These are phyloP conservation scores for Nitzschia putrida DNA, from an alignment of 108 stramenopile species.

Conservation along the genomic window DNA sequence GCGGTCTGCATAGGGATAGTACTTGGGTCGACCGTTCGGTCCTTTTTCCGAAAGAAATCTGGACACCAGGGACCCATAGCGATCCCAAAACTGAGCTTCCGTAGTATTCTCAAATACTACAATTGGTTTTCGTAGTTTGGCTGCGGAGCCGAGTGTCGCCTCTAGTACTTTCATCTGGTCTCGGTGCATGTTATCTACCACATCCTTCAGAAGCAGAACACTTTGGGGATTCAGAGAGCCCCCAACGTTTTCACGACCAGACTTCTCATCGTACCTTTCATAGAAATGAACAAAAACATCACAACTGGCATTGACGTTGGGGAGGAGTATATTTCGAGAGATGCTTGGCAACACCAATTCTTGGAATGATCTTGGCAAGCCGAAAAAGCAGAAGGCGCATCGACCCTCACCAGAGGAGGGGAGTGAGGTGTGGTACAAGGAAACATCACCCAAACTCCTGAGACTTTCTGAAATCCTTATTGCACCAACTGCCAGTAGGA, in stretches of 20 bases:
- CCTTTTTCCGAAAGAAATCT: constrained; percentile 22
- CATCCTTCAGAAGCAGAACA: constrained; percentile 29
- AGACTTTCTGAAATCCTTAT: too few species aligned
- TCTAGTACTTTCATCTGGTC: too few species aligned
- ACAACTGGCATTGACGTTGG: constrained; percentile 43
- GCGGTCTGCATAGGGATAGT: constrained; percentile 25
- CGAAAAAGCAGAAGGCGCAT: constrained; percentile 44
- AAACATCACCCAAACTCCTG: too few species aligned
- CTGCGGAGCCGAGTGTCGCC: background rate
- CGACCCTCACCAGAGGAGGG: too few species aligned
- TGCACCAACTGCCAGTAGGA: too few species aligned
- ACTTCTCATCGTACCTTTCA: constrained; percentile 25
- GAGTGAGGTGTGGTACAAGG: too few species aligned
- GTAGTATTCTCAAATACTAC: constrained; percentile 26
- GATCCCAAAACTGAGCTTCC: constrained; percentile 26
- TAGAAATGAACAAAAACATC: constrained; percentile 48
- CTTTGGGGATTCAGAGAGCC: constrained; percentile 39
- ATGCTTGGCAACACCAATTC: constrained; percentile 51
- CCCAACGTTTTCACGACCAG: constrained; percentile 27
- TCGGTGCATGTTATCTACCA: constrained; percentile 1
- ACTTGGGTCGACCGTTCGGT: constrained; percentile 15
- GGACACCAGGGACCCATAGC: constrained; percentile 20
- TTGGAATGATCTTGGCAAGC: constrained; percentile 45
- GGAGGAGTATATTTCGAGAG: constrained; percentile 32
- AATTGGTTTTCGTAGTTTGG: too few species aligned